Percentiles rank a stretch among this genome's conserved stretches.
phyloP scores from a whole-genome alignment of 1,284 basidiomycete genomes.

The Ustilago trichophora region DNA sequence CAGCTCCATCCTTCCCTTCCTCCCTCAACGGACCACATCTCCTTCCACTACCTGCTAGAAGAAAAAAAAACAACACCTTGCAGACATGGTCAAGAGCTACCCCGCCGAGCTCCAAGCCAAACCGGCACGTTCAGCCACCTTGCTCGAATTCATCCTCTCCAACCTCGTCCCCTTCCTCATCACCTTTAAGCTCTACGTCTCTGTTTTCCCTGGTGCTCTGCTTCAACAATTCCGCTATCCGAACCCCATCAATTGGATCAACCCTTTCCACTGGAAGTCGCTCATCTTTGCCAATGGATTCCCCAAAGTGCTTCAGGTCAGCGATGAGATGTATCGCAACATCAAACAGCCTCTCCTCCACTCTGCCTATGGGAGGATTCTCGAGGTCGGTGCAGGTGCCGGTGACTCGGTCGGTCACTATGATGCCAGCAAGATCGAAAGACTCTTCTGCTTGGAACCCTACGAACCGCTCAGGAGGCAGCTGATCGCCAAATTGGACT shows the following conservation, averaged over 20 bases:
- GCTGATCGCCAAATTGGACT: constrained; percentile 13
- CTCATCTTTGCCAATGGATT: constrained; percentile 42
- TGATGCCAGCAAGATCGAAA: constrained; percentile 28
- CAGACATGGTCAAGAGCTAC: constrained; percentile 9
- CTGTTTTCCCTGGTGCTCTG: constrained; percentile 33
- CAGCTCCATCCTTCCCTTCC: no score
- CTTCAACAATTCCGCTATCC: constrained; percentile 28
- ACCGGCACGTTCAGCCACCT: constrained; percentile 15
- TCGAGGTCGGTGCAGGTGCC: constrained; percentile 54
- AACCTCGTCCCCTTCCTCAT: constrained; percentile 21
- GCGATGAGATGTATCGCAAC: constrained; percentile 22
- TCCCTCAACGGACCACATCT: no score
- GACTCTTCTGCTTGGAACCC: constrained; percentile 45
- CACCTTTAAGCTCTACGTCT: constrained; percentile 18
- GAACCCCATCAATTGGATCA: constrained; percentile 21
- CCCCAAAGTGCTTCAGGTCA: constrained; percentile 9
- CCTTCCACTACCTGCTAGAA: no score
- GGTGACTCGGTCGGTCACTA: constrained; percentile 50
- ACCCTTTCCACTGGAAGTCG: constrained; percentile 39
- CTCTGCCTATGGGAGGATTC: constrained; percentile 38
- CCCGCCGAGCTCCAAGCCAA: constrained; percentile 27
- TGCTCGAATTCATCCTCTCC: constrained; percentile 13
- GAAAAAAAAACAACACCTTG: no score
- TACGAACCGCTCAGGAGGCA: constrained; percentile 36
- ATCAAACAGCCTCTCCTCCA: constrained; percentile 32